Evolutionary conservation across 305 asterid species (phyloP).

Genomic region (Fraxinus floribunda): DNA sequence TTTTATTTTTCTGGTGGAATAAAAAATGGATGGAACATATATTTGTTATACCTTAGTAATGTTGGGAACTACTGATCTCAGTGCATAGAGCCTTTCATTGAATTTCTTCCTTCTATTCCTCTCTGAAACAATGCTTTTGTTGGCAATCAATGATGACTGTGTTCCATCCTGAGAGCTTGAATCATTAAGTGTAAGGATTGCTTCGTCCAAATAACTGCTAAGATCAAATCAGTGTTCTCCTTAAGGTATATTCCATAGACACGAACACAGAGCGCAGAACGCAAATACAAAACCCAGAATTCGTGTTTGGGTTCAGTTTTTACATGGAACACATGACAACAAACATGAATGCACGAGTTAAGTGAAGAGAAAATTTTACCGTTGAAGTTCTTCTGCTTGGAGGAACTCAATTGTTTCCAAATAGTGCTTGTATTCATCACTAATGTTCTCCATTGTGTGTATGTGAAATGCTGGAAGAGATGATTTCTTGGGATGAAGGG

Average conservation of each 20-base stretch:
- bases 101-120: conserved; percentile 51
- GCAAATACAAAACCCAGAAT: neutral
- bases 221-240: neutral
- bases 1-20: neutral
- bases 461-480: neutral
- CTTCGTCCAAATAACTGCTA: conserved; percentile 37
- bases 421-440: conserved; percentile 33
- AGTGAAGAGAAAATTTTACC: conserved; percentile 17
- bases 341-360: neutral
- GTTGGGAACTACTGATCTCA: conserved; percentile 49
- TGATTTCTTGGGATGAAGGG: neutral
- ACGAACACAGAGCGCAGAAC: neutral
- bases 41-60: conserved; percentile 38
- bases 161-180: conserved; percentile 50
- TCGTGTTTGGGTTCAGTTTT: neutral
- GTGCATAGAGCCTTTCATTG: conserved; percentile 46
- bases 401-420: conserved; percentile 32
- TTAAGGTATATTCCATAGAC: neutral
- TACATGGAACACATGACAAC: neutral
- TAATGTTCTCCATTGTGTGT: conserved; percentile 32
- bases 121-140: conserved; percentile 43
- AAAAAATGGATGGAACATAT: neutral
- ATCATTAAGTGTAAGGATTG: conserved; percentile 35
- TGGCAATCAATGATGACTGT: conserved; percentile 32
- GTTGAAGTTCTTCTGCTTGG: conserved; percentile 36